Evolutionary conservation across 2,329 filamentous ascomycete species (phyloP).

Genomic region (Coniosporium tulheliwenetii): DNA sequence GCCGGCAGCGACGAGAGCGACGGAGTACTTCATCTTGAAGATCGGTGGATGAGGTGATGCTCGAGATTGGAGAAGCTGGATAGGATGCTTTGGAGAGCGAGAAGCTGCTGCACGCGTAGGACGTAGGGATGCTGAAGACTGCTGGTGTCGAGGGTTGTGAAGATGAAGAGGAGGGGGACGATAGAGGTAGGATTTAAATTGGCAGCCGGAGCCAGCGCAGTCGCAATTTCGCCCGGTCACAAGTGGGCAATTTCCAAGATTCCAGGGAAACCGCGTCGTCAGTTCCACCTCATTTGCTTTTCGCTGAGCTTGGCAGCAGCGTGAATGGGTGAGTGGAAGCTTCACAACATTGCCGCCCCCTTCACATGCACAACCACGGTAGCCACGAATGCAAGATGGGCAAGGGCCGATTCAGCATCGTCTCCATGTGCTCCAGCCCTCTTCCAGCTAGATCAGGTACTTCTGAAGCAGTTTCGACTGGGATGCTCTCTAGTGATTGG

Average conservation of each 20-base stretch:
- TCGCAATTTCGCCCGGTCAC: background rate
- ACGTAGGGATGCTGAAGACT: background rate
- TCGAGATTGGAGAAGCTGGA: background rate
- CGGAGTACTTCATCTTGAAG: constrained; percentile 17
- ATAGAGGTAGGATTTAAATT: background rate
- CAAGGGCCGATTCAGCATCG: too few relatives aligned
- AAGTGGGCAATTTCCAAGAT: background rate
- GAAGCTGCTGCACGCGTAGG: background rate
- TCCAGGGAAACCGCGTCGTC: background rate
- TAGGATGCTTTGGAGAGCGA: background rate
- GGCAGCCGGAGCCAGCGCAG: background rate
- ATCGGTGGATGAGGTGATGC: constrained; percentile 1
- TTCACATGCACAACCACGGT: too few relatives aligned
- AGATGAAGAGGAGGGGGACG: background rate
- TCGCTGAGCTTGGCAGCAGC: too few relatives aligned
- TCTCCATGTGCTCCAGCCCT: too few relatives aligned
- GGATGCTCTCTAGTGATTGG: too few relatives aligned
- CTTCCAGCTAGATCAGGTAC: too few relatives aligned
- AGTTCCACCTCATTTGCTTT: background rate
- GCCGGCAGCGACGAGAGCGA: constrained; percentile 13
- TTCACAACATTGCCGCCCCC: too few relatives aligned
- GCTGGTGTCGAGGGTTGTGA: background rate
- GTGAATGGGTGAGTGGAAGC: too few relatives aligned
- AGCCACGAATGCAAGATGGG: too few relatives aligned
- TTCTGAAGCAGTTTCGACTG: too few relatives aligned